Evolutionary conservation across 768 basidiomycete genomes (phyloP), one percentile per base, ranked within the genome.

Genomic region (Pisolithus microcarpus): DNA sequence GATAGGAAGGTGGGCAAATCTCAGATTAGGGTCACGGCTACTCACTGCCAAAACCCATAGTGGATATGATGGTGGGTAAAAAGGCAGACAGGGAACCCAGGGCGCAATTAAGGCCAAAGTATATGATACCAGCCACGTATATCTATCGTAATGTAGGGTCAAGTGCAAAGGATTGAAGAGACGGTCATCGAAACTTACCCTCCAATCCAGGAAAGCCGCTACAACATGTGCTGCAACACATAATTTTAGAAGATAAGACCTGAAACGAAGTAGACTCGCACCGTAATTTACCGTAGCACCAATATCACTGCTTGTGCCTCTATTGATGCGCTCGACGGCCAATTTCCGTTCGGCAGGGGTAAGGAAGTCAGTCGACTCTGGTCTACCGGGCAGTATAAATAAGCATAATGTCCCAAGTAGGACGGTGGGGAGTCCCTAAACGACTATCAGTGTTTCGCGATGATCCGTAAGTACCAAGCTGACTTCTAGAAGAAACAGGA

Each of bases 351-450:
- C 69, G 5, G 62, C 55, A 38, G 56, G 54, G 0, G 69, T 69
- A 46, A 69, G 54, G 49, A 70, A 69, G 15, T 45, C n/a, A 6
- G 67, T 66, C 18, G 67, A 69, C 43, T 69, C 67, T 0, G 65
- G 67, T 34, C 69, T 54, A 3, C 53, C 64, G 26, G 68, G 68
- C 11, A 70, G 51, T n/a, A 62, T 10, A 50, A 66, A 61, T 43
- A 66, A 38, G 38, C 69, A 65, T 5, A 66, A 0, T 2, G 57
- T 24, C 16, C 68, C 69, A 19, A 60, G 30, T 18, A 65, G 55
- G 11, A 68, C 31, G 2, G 69, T 69, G 1, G 88, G 87, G 18
- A 78, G 58, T 28, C 88, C 87, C 84, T 85, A 44, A 13, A 16
- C 24, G 11, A 24, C 24, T 2, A 46, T 39, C 21, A 5, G 37